Evolutionary conservation across 2,329 filamentous ascomycete species (phyloP), one percentile per base, ranked within the genome.

Genomic region (Whalleya microplaca): DNA sequence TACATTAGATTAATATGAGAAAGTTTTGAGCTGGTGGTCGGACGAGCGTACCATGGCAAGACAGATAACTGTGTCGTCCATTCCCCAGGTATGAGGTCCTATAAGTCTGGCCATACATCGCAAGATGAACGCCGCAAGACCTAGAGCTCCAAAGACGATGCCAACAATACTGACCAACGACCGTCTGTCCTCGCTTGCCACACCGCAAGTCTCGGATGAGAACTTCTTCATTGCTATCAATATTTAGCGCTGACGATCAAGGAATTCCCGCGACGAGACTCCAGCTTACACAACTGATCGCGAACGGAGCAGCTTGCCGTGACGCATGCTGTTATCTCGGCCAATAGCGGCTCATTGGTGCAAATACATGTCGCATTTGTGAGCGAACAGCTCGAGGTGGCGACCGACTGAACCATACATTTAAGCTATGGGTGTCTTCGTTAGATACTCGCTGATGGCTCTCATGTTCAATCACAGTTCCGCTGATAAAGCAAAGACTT

Each of bases 41-140:
- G 12, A 32, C 23, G 6, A 9, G 50, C 62, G 32, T 64, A 70
- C 67, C 58, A 71, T 64, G 6, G 60, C 64, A 12, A 64, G 40
- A 32, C 59, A 64, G 64, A 72, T 71, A 41, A 68, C 58, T 55
- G 65, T 67, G 44, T 72, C 70, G 42, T 71, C 69, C 20, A 62
- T 40, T 1, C 70, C 71, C 71, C 71, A 73, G 7, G 58, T 53
- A 29, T 66, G 68, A 1, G 64, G 50, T 9, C 68, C 64, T 19
- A 70, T 50, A 2, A 73, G 23, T n/a, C 68, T 65, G 14, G 71
- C 65, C 41, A 64, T 18, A 14, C 69, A 68, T 43, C 71, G 65
- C 19, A 72, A 56, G 20, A 61, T 45, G 45, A 73, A 73, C 19
- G 68, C 69, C 7, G 68, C 5, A 3, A 73, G 51, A 12, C 70